phyloP scores from a whole-genome alignment of 805 yeast genomes.

The Saccharomyces jurei region DNA sequence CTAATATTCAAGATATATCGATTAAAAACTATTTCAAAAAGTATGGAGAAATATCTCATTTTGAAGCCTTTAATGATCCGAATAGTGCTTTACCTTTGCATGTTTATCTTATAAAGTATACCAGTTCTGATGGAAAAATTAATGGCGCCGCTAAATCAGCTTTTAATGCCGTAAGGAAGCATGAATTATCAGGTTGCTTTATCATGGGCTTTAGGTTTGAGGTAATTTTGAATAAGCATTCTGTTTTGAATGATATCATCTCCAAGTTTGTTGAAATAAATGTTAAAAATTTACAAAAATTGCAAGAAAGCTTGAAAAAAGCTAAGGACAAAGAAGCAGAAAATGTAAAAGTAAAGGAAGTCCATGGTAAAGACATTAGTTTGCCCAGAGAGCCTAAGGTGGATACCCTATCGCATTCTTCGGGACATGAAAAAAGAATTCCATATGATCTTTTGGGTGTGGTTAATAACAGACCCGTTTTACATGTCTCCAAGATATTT shows the following conservation, averaged over 20 bases:
- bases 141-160: slow-evolving; percentile 44
- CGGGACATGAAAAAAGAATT: slow-evolving; percentile 22
- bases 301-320: slow-evolving; percentile 21
- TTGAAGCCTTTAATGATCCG: slow-evolving; percentile 59
- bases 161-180: slow-evolving; percentile 34
- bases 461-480: slow-evolving; percentile 50
- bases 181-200: slow-evolving; percentile 36
- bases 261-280: slow-evolving; percentile 28
- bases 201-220: slow-evolving; percentile 44
- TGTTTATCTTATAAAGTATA: slow-evolving; percentile 54
- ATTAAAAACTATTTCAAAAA: slow-evolving; percentile 46
- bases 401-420: slow-evolving; percentile 1
- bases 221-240: slow-evolving; percentile 43
- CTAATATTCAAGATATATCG: slow-evolving; percentile 15
- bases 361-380: slow-evolving; percentile 1
- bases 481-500: slow-evolving; percentile 47
- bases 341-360: slow-evolving; percentile 3
- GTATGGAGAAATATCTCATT: slow-evolving; percentile 56
- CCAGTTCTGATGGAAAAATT: slow-evolving; percentile 44
- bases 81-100: slow-evolving; percentile 74
- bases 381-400: slow-evolving; percentile 4
- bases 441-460: slow-evolving; percentile 43
- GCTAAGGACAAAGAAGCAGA: slow-evolving; percentile 13
- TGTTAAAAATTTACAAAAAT: slow-evolving; percentile 34
- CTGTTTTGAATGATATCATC: slow-evolving; percentile 31